phyloP scores from a whole-genome alignment of 164 flowering plant genomes.

The Protea cynaroides region DNA sequence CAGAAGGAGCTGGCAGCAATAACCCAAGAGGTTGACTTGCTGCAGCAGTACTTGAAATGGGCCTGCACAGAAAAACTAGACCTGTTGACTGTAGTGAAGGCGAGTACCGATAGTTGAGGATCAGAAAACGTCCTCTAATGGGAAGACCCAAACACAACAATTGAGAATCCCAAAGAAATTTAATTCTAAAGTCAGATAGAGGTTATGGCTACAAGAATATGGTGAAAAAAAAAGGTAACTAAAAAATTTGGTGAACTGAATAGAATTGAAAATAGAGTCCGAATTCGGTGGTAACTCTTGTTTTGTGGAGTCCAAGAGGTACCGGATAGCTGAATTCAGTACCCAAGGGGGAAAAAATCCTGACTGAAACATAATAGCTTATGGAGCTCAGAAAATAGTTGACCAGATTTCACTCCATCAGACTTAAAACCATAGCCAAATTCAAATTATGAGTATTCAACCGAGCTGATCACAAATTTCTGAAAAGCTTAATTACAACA shows the following conservation, averaged over 20 bases:
- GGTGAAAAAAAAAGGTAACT: background rate
- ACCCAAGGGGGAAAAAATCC: background rate
- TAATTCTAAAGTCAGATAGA: background rate
- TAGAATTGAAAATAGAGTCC: background rate
- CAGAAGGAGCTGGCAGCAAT: conserved; percentile 25
- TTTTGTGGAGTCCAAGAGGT: too few species aligned
- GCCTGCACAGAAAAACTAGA: conserved; percentile 20
- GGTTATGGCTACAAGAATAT: background rate
- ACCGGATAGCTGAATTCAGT: background rate
- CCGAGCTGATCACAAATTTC: background rate
- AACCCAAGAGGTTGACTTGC: conserved; percentile 25
- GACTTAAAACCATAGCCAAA: background rate
- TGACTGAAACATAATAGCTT: background rate
- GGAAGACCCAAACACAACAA: background rate
- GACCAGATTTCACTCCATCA: background rate
- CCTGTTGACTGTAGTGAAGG: background rate
- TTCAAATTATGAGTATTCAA: background rate
- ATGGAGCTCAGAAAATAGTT: background rate
- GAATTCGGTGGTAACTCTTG: too few species aligned
- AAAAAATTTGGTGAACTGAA: background rate
- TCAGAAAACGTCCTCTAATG: background rate
- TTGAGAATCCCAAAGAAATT: background rate
- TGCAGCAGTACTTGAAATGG: conserved; percentile 23
- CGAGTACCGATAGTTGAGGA: background rate
- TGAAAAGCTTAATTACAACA: conserved; percentile 1